A percentile compares a stretch with the other conserved stretches of the same genome.
These are phyloP conservation scores for Arthrocladium fulminans DNA, from an alignment of 2,329 filamentous ascomycete species.

Conservation along the genomic window DNA sequence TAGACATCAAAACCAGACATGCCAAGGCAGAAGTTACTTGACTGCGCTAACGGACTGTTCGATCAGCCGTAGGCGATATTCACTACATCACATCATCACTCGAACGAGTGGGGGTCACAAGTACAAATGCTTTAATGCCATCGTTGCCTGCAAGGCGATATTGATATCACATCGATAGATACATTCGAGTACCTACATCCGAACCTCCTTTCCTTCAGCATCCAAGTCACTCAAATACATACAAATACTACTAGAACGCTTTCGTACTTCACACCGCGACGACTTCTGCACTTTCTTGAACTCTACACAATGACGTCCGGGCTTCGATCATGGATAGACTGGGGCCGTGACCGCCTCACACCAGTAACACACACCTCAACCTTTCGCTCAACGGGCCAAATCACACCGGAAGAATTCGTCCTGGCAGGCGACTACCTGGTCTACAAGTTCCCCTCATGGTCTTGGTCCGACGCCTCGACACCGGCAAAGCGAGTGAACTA, in stretches of 20 bases:
- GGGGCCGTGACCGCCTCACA: conserved; percentile 81
- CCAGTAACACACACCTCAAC: conserved; percentile 84
- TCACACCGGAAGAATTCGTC: conserved; percentile 94
- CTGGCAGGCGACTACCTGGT: conserved; percentile 94
- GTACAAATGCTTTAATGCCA: neutral
- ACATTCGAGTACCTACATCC: neutral
- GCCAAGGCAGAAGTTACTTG: too few species aligned
- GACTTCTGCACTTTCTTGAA: neutral
- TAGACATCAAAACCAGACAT: too few species aligned
- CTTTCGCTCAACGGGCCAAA: conserved; percentile 87
- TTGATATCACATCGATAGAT: neutral
- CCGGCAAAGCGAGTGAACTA: conserved; percentile 68
- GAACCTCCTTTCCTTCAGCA: too few species aligned
- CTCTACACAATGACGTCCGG: conserved; percentile 59
- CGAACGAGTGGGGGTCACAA: neutral
- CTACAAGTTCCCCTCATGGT: conserved; percentile 98
- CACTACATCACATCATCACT: too few species aligned
- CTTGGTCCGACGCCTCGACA: conserved; percentile 85
- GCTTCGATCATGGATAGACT: conserved; percentile 86
- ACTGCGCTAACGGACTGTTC: too few species aligned
- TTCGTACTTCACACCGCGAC: too few species aligned
- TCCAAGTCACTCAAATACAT: too few species aligned
- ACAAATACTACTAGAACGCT: too few species aligned
- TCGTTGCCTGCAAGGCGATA: conserved; percentile 2
- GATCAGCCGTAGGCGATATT: too few species aligned